Evolutionary conservation across 2,329 filamentous ascomycete genomes (phyloP).

Genomic region (Pyricularia grisea): DNA sequence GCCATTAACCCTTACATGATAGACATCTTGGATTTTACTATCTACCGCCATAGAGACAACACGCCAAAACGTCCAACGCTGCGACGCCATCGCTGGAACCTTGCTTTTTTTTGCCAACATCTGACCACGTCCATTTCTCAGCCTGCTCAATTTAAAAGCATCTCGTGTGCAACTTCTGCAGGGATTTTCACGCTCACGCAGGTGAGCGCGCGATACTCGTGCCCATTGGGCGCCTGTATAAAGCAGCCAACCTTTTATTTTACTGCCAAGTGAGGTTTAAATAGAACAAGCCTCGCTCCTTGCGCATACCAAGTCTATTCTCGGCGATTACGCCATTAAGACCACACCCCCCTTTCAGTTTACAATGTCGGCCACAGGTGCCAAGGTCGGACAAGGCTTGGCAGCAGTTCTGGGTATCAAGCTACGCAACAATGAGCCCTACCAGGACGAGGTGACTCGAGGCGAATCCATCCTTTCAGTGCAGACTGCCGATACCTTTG

Average conservation of each 20-base stretch:
- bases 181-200: not conserved
- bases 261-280: not conserved
- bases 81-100: not conserved
- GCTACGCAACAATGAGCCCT: slow-evolving; percentile 55
- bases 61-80: not conserved
- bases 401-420: slow-evolving; percentile 80
- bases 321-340: not conserved
- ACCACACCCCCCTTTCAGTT: not conserved
- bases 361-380: slow-evolving; percentile 27
- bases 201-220: not conserved
- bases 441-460: slow-evolving; percentile 54
- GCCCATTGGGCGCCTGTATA: not conserved
- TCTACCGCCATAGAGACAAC: not conserved
- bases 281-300: not conserved
- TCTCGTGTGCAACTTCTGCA: not conserved
- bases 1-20: not conserved
- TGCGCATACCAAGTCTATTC: not conserved
- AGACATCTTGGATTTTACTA: not conserved
- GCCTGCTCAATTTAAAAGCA: not conserved
- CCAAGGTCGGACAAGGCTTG: slow-evolving; percentile 60
- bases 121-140: not conserved
- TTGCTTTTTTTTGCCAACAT: not conserved
- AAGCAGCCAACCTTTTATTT: not conserved
- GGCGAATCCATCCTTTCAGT: slow-evolving; percentile 74
- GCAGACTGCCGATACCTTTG: slow-evolving; percentile 65